phyloP scores from a whole-genome alignment of 129 eudicot species.

The Solidago caesia region DNA sequence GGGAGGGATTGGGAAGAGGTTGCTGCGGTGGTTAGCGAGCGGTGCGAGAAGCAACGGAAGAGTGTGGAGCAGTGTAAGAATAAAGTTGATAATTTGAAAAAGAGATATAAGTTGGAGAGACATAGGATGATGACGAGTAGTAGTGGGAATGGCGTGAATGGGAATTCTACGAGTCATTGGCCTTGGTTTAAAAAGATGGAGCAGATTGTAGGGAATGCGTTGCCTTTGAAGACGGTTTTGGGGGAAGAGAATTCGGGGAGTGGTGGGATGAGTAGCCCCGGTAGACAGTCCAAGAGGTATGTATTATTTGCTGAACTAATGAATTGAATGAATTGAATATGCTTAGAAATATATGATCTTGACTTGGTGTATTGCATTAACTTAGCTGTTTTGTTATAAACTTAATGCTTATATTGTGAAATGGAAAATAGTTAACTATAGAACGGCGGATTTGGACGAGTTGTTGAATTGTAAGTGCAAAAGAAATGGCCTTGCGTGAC shows the following conservation, averaged over 20 bases:
- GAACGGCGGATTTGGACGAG: not conserved
- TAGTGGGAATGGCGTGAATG: constrained; percentile 43
- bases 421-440: not conserved
- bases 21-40: constrained; percentile 67
- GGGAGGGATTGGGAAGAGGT: constrained; percentile 99
- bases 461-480: not conserved
- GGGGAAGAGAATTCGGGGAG: constrained; percentile 63
- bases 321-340: not conserved
- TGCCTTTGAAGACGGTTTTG: constrained; percentile 49
- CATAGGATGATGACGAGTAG: constrained; percentile 53
- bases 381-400: not conserved
- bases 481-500: not conserved
- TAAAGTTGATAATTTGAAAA: constrained; percentile 96
- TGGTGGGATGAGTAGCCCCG: constrained; percentile 51
- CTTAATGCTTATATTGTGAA: not conserved
- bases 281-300: constrained; percentile 74
- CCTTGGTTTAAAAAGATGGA: constrained; percentile 98
- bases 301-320: not conserved
- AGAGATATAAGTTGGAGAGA: constrained; percentile 87
- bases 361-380: not conserved
- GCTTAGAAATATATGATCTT: not conserved
- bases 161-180: constrained; percentile 58
- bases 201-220: constrained; percentile 73
- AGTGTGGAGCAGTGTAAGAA: constrained; percentile 96
- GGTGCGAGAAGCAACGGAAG: constrained; percentile 77